Percentiles rank a stretch among this genome's conserved stretches.
Conservation (phyloP, 257 asterid genomes). For the Thymus quinquecostatus region DNA sequence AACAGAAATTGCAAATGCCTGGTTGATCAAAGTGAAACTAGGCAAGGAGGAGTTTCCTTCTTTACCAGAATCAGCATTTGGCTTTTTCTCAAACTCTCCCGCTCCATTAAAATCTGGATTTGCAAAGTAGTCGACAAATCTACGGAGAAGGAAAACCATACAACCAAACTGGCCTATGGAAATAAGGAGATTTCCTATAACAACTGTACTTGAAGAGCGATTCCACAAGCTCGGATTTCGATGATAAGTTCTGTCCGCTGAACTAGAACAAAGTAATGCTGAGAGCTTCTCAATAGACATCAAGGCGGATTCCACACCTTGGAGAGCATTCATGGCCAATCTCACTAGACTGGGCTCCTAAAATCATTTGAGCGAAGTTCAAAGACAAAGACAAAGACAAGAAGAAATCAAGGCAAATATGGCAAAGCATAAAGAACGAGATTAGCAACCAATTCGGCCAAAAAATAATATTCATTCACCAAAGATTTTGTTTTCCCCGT, state of each 20-base stretch:
- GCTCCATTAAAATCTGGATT: conserved; percentile 45
- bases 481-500: not conserved
- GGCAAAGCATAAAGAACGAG: not conserved
- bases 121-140: conserved; percentile 67
- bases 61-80: conserved; percentile 34
- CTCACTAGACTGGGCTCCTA: conserved; percentile 95
- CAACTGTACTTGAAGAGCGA: conserved; percentile 75
- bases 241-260: conserved; percentile 86
- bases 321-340: conserved; percentile 85
- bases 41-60: conserved; percentile 30
- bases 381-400: conserved; percentile 32
- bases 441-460: conserved; percentile 10
- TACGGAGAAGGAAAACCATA: conserved; percentile 64
- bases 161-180: conserved; percentile 86
- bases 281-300: conserved; percentile 66
- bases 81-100: conserved; percentile 38
- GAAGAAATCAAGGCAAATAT: not conserved
- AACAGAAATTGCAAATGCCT: conserved; percentile 91
- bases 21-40: conserved; percentile 69
- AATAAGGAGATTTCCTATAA: conserved; percentile 75
- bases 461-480: not conserved
- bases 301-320: conserved; percentile 85
- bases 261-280: conserved; percentile 56
- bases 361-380: conserved; percentile 31
- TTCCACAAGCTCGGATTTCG: conserved; percentile 79